Base-by-base conservation (phyloP, 176 grass and related monocot species). In the Avena insularis region DNA sequence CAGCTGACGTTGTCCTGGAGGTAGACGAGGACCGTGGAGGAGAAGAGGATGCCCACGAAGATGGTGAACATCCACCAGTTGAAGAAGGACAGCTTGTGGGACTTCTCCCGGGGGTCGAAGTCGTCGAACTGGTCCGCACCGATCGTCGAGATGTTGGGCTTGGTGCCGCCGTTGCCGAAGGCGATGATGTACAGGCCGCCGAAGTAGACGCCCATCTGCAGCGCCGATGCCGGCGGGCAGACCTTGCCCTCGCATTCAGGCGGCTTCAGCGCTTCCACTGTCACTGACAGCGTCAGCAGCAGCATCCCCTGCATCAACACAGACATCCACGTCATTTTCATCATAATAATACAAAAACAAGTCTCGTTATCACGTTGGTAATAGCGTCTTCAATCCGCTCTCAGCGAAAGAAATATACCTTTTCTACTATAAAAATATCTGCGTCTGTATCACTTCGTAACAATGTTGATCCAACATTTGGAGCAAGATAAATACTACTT, bases 31-130 rank as follows among this genome's bases (percentile, higher is more conserved):
- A 87, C 71, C 16, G 85, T 83, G 53, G 68, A 71, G 33, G 89
- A 86, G 64, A 91, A 87, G 55, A 91, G 79, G 23, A 82, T 80
- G 71, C 89, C 89, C 1, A 79, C 29, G 80, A 79, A 87, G 79
- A 90, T 87, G 80, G 78, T 75, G 89, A 91, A 91, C 89, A 91
- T 79, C 89, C 85, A 88, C 90, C 86, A 91, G 82, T 91, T 91
- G 86, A 91, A 91, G 86, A 88, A 85, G 55, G 90, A 91, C 35
- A 84, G 45, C 77, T 91, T 91, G 15, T 85, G 86, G 19, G 19
- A 33, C 56, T 63, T 83, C 81, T 91, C 86, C 61, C 62, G 60
- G 0, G 81, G 16, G 75, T 91, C 77, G 43, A 91, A 91, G 0
- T 80, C 75, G 59, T 91, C 90, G 67, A 91, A 91, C 78, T 91